Base-by-base conservation (phyloP, 768 basidiomycete genomes). In the Trametes villosa region DNA sequence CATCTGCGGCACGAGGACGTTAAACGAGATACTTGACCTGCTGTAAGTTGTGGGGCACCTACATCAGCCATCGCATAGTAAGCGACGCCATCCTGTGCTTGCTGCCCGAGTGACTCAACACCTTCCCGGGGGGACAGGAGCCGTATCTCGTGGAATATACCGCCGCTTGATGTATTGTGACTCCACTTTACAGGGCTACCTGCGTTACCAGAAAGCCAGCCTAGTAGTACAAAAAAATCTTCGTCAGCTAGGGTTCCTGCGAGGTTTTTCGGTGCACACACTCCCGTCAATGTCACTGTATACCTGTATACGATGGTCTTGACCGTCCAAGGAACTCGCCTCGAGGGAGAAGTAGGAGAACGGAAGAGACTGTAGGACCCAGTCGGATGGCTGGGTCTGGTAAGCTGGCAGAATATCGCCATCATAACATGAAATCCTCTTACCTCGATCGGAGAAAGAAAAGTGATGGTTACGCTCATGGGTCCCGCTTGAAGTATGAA, bases 261-360 rank as follows among this genome's bases (percentile, higher is more conserved):
- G n/a, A n/a, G n/a, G n/a, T n/a, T n/a, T n/a, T n/a, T n/a, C n/a
- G n/a, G n/a, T n/a, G n/a, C n/a, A n/a, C n/a, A n/a, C n/a, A 76
- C 76, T 76, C 62, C 66, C 75, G 50, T 71, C 76, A 42, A 79
- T 72, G 57, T 79, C 78, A 0, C 75, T 70, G 57, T 78, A 79
- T 2, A 79, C 65, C 56, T 78, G 73, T 8, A 77, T 71, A 17
- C 27, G 13, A 58, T 79, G 78, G 15, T 67, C 26, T 13, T 61
- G 60, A 9, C 71, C 74, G 49, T 79, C 77, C 18, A 65, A 62
- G 0, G 77, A 64, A 5, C 29, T 41, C 9, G 70, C 75, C 6
- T 68, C 63, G 8, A 79, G 53, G 11, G 71, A 64, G 12, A 79
- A 33, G 55, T 79, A 79, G 11, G 76, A 73, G 63, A 78, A 78